Evolutionary conservation across 306 rosid genomes (phyloP), one percentile per base, ranked within the genome.

Genomic region (Ochetophila trinervis): DNA sequence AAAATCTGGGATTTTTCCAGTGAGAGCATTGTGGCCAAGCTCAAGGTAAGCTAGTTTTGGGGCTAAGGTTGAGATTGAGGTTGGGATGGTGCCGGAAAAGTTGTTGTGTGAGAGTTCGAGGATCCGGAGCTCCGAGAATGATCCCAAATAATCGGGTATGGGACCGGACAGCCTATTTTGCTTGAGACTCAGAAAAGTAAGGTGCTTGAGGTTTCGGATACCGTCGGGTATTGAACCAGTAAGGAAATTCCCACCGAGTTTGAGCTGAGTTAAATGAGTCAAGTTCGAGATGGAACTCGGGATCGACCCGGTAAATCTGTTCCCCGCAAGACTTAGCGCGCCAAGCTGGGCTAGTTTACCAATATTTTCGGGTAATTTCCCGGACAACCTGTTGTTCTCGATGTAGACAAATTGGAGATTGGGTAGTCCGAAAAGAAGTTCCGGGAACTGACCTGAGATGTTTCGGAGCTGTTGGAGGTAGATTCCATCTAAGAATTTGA

Each of bases 1-100:
- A 68, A 78, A 92, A 64, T 76, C 82, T 0, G 98, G 96, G 70
- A 92, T 85, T 57, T 72, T 74, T 15, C 96, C 93, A 0, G 81
- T 77, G 16, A 92, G 80, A 1, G 65, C 54, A 23, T 89, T 92
- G 71, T 86, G 87, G 17, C 91, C 95, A 0, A 92, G 53, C 62
- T 82, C 84, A 0, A 92, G 76, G 75, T 66, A 87, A 0, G 1
- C 2, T 4, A 92, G 54, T 8, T 63, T 76, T 2, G 86, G 67
- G 7, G 86, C 86, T 5, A 85, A 76, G 24, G 89, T 9, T 0
- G 92, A 77, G 30, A 92, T 83, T 0, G 98, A 85, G 17, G 67
- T 16, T 2, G 96, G 93, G 55, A 89, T 72, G 35, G 69, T 56
- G 21, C 98, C 98, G 64, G 88, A 50, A 45, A 92, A 77, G 72